A percentile compares a stretch with the other conserved stretches of the same genome.
Evolutionary conservation across 805 yeast genomes (phyloP).

Genomic region (Saccharomyces mikatae): DNA sequence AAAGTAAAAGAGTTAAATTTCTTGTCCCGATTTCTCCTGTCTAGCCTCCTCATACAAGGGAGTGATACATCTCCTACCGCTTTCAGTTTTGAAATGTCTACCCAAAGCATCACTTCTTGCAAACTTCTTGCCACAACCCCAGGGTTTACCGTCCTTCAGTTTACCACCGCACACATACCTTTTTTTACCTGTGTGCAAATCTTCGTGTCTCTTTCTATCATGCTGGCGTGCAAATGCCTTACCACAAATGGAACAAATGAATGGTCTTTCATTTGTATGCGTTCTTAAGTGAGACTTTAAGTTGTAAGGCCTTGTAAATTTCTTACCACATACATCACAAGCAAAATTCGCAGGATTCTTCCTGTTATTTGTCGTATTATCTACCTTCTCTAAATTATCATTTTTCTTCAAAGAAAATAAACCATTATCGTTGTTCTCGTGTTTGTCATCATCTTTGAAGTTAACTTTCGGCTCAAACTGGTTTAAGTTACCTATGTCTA

Average conservation of each 20-base stretch:
- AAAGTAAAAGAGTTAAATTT: background rate
- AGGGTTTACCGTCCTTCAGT: constrained; percentile 46
- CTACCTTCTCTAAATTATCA: constrained; percentile 3
- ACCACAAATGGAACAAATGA: constrained; percentile 63
- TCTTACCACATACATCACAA: constrained; percentile 76
- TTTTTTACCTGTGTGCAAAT: constrained; percentile 69
- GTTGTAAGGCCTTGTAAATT: constrained; percentile 89
- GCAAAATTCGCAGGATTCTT: constrained; percentile 34
- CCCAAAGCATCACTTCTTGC: constrained; percentile 75
- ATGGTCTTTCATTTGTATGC: constrained; percentile 80
- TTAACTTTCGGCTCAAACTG: background rate
- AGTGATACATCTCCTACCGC: constrained; percentile 63
- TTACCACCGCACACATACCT: constrained; percentile 63
- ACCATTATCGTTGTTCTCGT: constrained; percentile 11
- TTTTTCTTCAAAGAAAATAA: constrained; percentile 7
- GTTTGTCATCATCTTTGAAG: background rate
- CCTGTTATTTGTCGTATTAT: background rate
- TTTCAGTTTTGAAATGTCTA: constrained; percentile 72
- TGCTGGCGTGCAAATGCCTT: constrained; percentile 78
- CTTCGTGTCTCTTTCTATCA: constrained; percentile 69
- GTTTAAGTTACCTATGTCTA: background rate
- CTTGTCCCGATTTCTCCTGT: constrained; percentile 14
- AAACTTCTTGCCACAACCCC: constrained; percentile 80
- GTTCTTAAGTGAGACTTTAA: constrained; percentile 85
- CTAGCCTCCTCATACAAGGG: constrained; percentile 57